Evolutionary conservation across 371 early-diverging fungal species (phyloP), one percentile per base, ranked within the genome.

Genomic region (Massospora cicadina): DNA sequence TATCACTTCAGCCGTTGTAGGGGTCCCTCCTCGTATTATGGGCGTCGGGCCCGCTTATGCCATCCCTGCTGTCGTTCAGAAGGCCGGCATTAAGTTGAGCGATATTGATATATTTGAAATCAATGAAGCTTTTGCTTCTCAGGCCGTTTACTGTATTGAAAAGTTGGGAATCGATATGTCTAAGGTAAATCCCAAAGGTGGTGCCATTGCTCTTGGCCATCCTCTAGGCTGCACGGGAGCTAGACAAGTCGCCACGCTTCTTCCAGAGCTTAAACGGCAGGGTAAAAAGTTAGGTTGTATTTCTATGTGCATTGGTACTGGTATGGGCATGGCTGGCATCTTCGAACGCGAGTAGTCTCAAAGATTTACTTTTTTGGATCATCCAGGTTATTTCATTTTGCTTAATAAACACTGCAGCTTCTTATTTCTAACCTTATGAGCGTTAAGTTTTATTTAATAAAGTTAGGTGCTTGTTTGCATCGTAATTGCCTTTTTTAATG

Each of bases 71-170:
- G 95, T 88, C 33, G 77, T 89, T 67, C 76, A 87, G 71, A 83
- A 89, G 73, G 88, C 91, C 62, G 89, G 90, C 25, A 71, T 98
- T 60, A 72, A 72, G 43, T 64, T 88, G 58, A 73, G 81, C 61
- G 91, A 98, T 72, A 80, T 98, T 23, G 88, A 86, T 66, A 70
- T 90, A 56, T 80, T 79, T 63, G 90, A 91, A 76, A 83, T 95
- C 70, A 98, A 98, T 79, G 98, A 98, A 77, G 98, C 98, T 26
- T 98, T 98, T 76, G 98, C 98, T 30, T 94, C 95, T 68, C 97
- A 98, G 78, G 88, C 93, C 24, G 84, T 95, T 59, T 94, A 90
- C 84, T 87, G 83, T 67, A 82, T 93, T 54, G 83, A 93, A 76
- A 84, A 88, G 75, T 82, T 95, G 55, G 82, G 84, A 28, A 80